Evolutionary conservation across 2,329 filamentous ascomycete genomes (phyloP), one percentile per base, ranked within the genome.

Genomic region (Pseudodiploospora longispora): DNA sequence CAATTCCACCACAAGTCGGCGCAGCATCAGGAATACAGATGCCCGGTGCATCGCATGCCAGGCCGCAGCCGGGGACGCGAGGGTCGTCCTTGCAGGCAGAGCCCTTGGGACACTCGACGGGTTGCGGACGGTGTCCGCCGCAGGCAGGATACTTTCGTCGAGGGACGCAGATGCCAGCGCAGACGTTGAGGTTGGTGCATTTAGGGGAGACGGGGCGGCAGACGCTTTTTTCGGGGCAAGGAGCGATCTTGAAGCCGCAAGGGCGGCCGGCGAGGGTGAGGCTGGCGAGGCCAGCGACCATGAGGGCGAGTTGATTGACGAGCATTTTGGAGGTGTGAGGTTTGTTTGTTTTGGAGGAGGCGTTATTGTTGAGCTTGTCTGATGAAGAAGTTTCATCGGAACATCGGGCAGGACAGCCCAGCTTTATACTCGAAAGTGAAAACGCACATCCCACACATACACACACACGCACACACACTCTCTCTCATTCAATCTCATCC

Each of bases 21-120:
- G 42, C 43, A 5, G 49, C 49, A 27, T 46, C 49, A 28, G 57
- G 56, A 1, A 62, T 49, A 37, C 59, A 67, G 27, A 66, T 64
- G 2, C 63, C 63, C 0, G 58, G 58, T 6, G 19, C 41, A 36
- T 66, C 63, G 42, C 63, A 66, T 4, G 63, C 58, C 55, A 63
- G 50, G 6, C 63, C 63, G 36, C 63, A 66, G 7, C 27, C 47
- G 30, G 51, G 53, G 7, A 44, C 38, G 33, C 63, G 57, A 8
- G 65, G 63, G 28, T 68, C 63, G 44, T 66, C 55, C 10, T 55
- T 46, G 42, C 65, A 68, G 2, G 49, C 43, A 3, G 50, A 50
- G 8, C 50, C 50, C 12, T 45, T 44, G 30, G 51, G 46, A 50
- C 63, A 67, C 0, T 45, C 38, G 1, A 46, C 40, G 6, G 62